Evolutionary conservation across 2,329 filamentous ascomycete genomes (phyloP).

Genomic region (Davidsoniella australis): DNA sequence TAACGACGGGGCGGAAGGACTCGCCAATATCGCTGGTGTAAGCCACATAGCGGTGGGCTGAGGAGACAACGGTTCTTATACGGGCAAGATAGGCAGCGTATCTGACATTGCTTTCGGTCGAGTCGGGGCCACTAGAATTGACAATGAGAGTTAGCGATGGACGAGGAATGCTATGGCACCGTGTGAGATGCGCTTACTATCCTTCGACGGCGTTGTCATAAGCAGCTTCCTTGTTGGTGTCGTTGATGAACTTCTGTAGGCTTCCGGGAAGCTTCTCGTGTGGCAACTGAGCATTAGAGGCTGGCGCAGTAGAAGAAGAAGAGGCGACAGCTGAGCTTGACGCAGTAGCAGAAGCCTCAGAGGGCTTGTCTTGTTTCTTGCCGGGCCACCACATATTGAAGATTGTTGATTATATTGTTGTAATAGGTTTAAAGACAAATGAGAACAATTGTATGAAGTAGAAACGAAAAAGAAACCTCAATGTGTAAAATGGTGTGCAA

Average conservation of each 20-base stretch:
- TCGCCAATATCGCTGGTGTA: conserved; percentile 96
- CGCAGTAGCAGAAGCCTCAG: conserved; percentile 13
- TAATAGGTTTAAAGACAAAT: neutral
- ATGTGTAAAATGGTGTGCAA: neutral
- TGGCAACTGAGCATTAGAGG: conserved; percentile 31
- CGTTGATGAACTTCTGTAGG: conserved; percentile 42
- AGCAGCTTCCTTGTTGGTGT: conserved; percentile 46
- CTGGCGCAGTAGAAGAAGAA: conserved; percentile 15
- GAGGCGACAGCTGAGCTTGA: neutral
- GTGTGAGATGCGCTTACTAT: conserved; percentile 8
- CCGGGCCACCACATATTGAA: conserved; percentile 21
- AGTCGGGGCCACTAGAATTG: conserved; percentile 37
- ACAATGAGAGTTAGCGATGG: neutral
- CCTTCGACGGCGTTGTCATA: conserved; percentile 23
- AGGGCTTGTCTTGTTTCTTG: conserved; percentile 22
- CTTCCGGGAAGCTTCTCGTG: conserved; percentile 33
- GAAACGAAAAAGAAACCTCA: neutral
- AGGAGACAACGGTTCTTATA: conserved; percentile 70
- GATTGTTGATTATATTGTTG: neutral
- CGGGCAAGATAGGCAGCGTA: conserved; percentile 87
- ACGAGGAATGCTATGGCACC: neutral
- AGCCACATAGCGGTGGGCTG: conserved; percentile 87
- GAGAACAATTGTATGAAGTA: neutral
- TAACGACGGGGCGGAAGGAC: conserved; percentile 82
- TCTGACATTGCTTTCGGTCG: conserved; percentile 69